Conservation (phyloP, 352 stramenopile genomes). For the Globisporangium mamillatum region DNA sequence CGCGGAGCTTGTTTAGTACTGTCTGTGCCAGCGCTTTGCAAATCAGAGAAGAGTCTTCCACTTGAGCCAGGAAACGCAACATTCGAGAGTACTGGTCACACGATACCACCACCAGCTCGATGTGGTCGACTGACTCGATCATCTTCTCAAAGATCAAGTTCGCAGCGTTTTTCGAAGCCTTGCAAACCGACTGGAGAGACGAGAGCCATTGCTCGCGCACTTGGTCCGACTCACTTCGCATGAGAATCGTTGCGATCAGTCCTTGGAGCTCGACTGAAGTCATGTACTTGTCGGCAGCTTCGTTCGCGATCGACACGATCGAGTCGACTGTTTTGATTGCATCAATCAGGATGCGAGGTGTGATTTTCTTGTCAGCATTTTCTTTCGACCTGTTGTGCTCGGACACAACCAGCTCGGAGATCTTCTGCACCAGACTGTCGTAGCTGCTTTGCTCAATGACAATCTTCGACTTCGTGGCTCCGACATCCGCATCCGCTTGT, state of each 20-base stretch:
- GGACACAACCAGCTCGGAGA: constrained; percentile 74
- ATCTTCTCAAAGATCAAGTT: constrained; percentile 66
- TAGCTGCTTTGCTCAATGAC: constrained; percentile 60
- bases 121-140: constrained; percentile 56
- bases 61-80: constrained; percentile 65
- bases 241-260: constrained; percentile 58
- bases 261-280: constrained; percentile 34
- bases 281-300: constrained; percentile 67
- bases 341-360: constrained; percentile 79
- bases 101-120: constrained; percentile 56
- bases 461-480: constrained; percentile 35
- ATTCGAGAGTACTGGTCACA: constrained; percentile 76
- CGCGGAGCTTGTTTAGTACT: constrained; percentile 59
- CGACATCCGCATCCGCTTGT: constrained; percentile 15
- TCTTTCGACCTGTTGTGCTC: constrained; percentile 51
- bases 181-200: constrained; percentile 75
- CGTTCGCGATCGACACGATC: constrained; percentile 67
- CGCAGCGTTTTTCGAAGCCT: constrained; percentile 35
- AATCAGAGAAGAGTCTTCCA: constrained; percentile 44
- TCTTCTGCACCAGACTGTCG: constrained; percentile 70
- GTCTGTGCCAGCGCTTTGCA: constrained; percentile 52
- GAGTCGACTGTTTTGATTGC: constrained; percentile 81
- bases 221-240: constrained; percentile 64
- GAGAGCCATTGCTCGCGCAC: constrained; percentile 84
- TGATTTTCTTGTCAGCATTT: constrained; percentile 33